Evolutionary conservation across 1,139 yeast genomes (phyloP), one percentile per base, ranked within the genome.

Genomic region (Saccharomycopsis crataegensis): DNA sequence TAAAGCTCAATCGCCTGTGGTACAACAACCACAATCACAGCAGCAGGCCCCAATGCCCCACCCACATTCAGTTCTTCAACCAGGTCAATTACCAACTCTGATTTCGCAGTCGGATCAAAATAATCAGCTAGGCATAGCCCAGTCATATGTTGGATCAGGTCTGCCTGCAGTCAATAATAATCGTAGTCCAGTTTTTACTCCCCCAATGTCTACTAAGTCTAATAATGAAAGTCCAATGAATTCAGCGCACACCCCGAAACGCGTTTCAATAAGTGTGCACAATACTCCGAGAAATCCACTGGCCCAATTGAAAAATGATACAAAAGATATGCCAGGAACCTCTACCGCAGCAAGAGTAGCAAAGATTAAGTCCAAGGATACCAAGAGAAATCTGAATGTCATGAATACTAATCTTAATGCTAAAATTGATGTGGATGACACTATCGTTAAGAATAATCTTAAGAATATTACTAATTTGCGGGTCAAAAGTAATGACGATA

Each of bases 231-330:
- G 53, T 14, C 53, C 53, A 6, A 43, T 46, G 41, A 42, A 22
- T n/a, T 16, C 33, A n/a, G 48, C 48, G 3, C 9, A 8, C 6
- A 33, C 41, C 6, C 31, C 44, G 6, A 50, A 38, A 42, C 38
- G 53, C 12, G 32, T 46, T 17, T 16, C 46, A 28, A 16, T 22
- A 2, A 51, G 53, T 43, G 43, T 28, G 9, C 41, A 34, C 5
- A 51, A 38, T 38, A 51, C 53, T n/a, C 53, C 53, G 9, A 46
- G 47, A 17, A 40, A 36, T 28, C 31, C 14, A 14, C 40, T 49
- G 6, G 49, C 49, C 12, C 49, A 46, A 17, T 36, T n/a, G 37
- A 46, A 45, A 22, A 45, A 12, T 12, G 45, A 11, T 42, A 14
- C 45, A 42, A 22, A 42, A 12, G 45, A 42, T 42, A 22, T 22